Base-by-base conservation (phyloP, 164 flowering plant genomes). In the Tetracentron sinense region DNA sequence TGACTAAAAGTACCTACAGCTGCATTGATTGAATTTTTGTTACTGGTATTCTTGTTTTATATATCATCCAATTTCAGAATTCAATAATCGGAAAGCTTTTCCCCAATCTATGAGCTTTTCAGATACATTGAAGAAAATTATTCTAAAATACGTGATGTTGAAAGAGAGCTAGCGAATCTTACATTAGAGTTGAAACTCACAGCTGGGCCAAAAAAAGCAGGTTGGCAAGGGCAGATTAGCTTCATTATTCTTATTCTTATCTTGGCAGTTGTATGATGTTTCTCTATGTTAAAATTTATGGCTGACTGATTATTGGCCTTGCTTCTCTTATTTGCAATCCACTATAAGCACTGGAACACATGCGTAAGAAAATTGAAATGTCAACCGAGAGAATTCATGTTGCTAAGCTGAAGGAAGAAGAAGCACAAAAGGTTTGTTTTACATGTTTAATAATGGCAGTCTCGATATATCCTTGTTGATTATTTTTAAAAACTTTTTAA, bases 191-290 rank as follows among this genome's bases (percentile, higher is more conserved):
- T 95, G 87, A 95, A 95, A 72, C 96, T 95, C 62, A 95, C 99
- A 17, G 85, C 99, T 60, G 99, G 97, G 6, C 96, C 99, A 20
- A 95, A 90, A 71, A 88, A 92, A 73, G 97, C 99, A 79, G 99
- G 99, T 95, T 73, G 56, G 74, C 58, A 6, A 2, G 28, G 54
- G 19, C 25, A 47, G 30, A 38, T 56, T 65, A 38, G 42, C 14
- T 46, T 56, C 51, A 47, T 31, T 64, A 33, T 15, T 69, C 4
- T 67, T 26, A 5, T 63, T 58, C 50, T 29, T 51, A 2, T 52
- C 49, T 44, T 54, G 23, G 30, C 7, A 33, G 11, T 29, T 58
- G 42, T 54, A 26, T 59, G 51, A 16, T 28, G 52, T 33, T 26
- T 62, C 1, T 59, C 42, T 15, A 44, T 26, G 19, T 64, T 31